Conservation (phyloP, 441 rosid species). For the Adansonia rubrostipa region DNA sequence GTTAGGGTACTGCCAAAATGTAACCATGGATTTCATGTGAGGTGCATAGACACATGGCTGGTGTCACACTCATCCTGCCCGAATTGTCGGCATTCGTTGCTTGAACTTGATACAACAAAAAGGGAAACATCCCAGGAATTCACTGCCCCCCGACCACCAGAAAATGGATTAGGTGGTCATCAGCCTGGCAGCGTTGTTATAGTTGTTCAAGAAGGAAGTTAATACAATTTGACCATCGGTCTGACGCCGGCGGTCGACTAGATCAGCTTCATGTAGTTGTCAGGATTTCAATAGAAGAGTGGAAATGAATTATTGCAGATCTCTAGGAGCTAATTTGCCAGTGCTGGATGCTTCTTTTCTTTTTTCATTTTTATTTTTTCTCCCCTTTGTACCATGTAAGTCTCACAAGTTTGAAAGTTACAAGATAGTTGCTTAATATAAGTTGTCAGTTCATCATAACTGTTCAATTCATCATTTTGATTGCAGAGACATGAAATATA, state of each 20-base stretch:
- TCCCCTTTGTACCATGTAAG: not conserved
- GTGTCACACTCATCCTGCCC: constrained; percentile 78
- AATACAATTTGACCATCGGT: not conserved
- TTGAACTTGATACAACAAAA: not conserved
- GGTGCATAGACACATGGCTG: constrained; percentile 83
- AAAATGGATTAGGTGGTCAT: not conserved
- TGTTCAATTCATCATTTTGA: not conserved
- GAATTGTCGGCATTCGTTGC: constrained; percentile 55
- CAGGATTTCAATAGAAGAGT: not conserved
- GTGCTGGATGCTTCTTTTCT: not conserved
- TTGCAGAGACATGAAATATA: not conserved
- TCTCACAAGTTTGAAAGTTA: not conserved
- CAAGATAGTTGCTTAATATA: not conserved
- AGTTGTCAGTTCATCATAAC: no score
- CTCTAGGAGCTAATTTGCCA: not conserved
- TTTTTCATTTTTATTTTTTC: not conserved
- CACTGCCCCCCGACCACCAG: not conserved
- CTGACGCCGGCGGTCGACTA: not conserved
- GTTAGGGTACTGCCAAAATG: constrained; percentile 76
- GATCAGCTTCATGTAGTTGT: not conserved
- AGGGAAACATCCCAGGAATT: not conserved
- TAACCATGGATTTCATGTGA: constrained; percentile 79
- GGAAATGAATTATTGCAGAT: no score
- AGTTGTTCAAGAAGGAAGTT: constrained; percentile 16
- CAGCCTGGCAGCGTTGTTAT: constrained; percentile 3